These are phyloP conservation scores for Tetracladium setigerum DNA, from an alignment of 495 filamentous ascomycete genomes.

Conservation along the genomic window DNA sequence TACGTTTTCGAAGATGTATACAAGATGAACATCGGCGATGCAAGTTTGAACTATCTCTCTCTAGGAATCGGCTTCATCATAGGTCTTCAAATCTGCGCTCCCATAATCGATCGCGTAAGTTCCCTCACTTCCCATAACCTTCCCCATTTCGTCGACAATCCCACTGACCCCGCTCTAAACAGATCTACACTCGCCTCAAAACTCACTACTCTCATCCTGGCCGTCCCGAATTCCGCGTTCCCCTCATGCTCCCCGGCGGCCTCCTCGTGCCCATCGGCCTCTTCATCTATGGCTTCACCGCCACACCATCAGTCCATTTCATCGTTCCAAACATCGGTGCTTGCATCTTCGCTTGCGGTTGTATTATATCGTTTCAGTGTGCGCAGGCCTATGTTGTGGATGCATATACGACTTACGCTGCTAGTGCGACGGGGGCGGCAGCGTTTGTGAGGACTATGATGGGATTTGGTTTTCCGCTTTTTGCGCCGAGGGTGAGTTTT, in stretches of 20 bases:
- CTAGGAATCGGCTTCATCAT: constrained; percentile 33
- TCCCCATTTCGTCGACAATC: too few relatives aligned
- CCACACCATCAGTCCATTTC: constrained; percentile 30
- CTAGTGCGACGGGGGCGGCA: constrained; percentile 60
- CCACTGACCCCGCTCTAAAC: not conserved
- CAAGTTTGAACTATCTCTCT: constrained; percentile 36
- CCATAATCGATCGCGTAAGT: constrained; percentile 43
- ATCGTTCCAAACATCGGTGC: constrained; percentile 45
- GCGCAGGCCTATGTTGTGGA: constrained; percentile 75
- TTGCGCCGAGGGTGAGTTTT: constrained; percentile 40
- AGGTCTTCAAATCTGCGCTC: constrained; percentile 17
- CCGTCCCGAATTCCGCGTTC: constrained; percentile 46
- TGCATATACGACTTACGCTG: constrained; percentile 65
- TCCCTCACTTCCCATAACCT: constrained; percentile 21
- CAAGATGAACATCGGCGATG: constrained; percentile 23
- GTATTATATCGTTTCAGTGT: constrained; percentile 60
- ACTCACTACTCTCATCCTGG: constrained; percentile 36
- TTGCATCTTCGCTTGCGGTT: constrained; percentile 41
- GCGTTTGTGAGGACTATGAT: constrained; percentile 59
- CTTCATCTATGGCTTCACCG: constrained; percentile 41
- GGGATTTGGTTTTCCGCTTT: constrained; percentile 73
- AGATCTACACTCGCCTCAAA: constrained; percentile 26
- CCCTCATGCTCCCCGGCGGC: constrained; percentile 28
- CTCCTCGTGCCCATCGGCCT: constrained; percentile 34
- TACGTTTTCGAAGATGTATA: constrained; percentile 52